phyloP scores from a whole-genome alignment of 331 rosid species.

The Cucumis variabilis region DNA sequence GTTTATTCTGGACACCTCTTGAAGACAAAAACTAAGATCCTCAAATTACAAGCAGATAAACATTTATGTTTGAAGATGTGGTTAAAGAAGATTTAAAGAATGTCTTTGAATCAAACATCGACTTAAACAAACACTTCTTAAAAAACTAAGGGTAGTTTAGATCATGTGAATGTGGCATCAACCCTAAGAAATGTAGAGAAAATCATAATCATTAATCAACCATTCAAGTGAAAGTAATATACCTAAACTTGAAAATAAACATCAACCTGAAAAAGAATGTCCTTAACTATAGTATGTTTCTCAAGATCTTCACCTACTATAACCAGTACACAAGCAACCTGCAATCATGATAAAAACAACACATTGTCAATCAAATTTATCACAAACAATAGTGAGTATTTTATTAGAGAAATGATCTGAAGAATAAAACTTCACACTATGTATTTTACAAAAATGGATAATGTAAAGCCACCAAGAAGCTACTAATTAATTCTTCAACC shows the following conservation, averaged over 20 bases:
- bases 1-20: no score
- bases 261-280: constrained; percentile 90
- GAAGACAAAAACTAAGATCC: no score
- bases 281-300: constrained; percentile 73
- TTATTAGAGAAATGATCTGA: background rate
- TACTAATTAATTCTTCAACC: background rate
- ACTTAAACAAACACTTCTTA: no score
- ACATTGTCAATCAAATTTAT: background rate
- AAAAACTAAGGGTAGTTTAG: no score
- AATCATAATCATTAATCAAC: background rate
- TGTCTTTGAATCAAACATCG: no score
- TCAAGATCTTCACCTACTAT: constrained; percentile 88
- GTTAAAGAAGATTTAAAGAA: no score
- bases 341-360: constrained; percentile 9
- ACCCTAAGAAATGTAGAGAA: background rate
- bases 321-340: constrained; percentile 96
- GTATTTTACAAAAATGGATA: background rate
- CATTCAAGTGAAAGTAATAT: constrained; percentile 8
- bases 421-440: background rate
- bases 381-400: background rate
- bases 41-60: no score
- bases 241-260: constrained; percentile 99
- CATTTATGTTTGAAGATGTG: no score
- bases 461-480: constrained; percentile 10
- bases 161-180: no score